Conservation (phyloP, 345 rosid species). For the Arabidopsis arenosa region DNA sequence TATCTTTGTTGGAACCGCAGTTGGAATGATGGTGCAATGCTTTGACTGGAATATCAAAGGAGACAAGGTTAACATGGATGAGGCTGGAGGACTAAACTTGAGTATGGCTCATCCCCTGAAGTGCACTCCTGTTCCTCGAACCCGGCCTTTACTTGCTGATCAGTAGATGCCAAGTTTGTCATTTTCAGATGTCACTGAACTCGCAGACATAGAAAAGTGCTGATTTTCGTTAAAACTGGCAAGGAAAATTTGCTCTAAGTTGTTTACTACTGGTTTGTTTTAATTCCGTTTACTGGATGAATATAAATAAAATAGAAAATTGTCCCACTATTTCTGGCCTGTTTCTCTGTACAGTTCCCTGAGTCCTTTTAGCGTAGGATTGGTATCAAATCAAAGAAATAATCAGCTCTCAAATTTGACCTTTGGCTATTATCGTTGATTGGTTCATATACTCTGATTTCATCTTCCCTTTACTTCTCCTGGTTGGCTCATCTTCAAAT, state of each 20-base stretch:
- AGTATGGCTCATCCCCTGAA: constrained; percentile 28
- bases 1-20: constrained; percentile 9
- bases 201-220: not conserved
- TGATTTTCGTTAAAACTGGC: not conserved
- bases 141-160: not conserved
- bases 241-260: not conserved
- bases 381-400: not conserved
- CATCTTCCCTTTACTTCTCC: not conserved
- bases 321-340: not conserved
- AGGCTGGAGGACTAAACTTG: not conserved
- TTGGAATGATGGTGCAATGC: constrained; percentile 45
- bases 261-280: not conserved
- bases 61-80: constrained; percentile 41
- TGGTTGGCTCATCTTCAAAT: too few relatives aligned
- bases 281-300: not conserved
- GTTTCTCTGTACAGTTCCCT: not conserved
- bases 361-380: not conserved
- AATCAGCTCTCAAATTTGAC: not conserved
- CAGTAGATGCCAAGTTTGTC: not conserved
- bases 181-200: not conserved
- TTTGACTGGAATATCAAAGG: constrained; percentile 51
- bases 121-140: constrained; percentile 21
- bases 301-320: not conserved
- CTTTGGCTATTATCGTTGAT: not conserved
- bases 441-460: not conserved